Percentiles rank a stretch among this genome's conserved stretches.
These are phyloP conservation scores for Adansonia gregorii DNA, from an alignment of 441 rosid genomes.

Conservation along the genomic window DNA sequence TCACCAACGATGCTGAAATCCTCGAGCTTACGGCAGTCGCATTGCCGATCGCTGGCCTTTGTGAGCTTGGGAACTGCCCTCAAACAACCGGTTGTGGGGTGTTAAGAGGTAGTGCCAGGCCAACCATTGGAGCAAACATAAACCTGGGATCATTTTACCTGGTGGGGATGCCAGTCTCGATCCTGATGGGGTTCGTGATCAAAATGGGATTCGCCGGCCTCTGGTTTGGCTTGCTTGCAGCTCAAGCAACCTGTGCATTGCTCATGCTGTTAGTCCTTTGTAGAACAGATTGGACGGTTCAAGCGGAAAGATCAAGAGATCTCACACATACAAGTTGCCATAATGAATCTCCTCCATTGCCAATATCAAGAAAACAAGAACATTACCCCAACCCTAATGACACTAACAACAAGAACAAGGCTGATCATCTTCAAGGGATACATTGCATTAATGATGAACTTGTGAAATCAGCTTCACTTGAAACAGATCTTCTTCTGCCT, in stretches of 20 bases:
- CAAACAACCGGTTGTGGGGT: slow-evolving; percentile 95
- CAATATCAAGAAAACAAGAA: slow-evolving; percentile 35
- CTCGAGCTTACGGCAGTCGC: slow-evolving; percentile 75
- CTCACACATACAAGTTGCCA: slow-evolving; percentile 44
- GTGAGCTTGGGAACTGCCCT: slow-evolving; percentile 96
- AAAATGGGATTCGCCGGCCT: slow-evolving; percentile 80
- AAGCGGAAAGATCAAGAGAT: slow-evolving; percentile 68
- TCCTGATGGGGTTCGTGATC: slow-evolving; percentile 62
- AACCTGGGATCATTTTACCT: slow-evolving; percentile 89
- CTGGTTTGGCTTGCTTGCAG: slow-evolving; percentile 58
- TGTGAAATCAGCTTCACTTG: slow-evolving; percentile 48
- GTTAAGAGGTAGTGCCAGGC: slow-evolving; percentile 85
- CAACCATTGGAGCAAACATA: slow-evolving; percentile 83
- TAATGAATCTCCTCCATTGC: slow-evolving; percentile 33
- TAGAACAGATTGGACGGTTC: slow-evolving; percentile 74
- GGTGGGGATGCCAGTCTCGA: slow-evolving; percentile 89
- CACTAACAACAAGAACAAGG: slow-evolving; percentile 28
- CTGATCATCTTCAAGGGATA: slow-evolving; percentile 34
- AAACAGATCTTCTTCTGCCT: slow-evolving; percentile 56
- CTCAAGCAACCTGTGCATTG: slow-evolving; percentile 56
- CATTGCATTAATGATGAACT: slow-evolving; percentile 37
- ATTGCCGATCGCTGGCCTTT: slow-evolving; percentile 84
- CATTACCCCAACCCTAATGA: slow-evolving; percentile 6
- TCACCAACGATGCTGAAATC: slow-evolving; percentile 67
- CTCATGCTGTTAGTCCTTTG: slow-evolving; percentile 71